phyloP scores from a whole-genome alignment of 306 rosid genomes.

The Lathyrus oleraceus region DNA sequence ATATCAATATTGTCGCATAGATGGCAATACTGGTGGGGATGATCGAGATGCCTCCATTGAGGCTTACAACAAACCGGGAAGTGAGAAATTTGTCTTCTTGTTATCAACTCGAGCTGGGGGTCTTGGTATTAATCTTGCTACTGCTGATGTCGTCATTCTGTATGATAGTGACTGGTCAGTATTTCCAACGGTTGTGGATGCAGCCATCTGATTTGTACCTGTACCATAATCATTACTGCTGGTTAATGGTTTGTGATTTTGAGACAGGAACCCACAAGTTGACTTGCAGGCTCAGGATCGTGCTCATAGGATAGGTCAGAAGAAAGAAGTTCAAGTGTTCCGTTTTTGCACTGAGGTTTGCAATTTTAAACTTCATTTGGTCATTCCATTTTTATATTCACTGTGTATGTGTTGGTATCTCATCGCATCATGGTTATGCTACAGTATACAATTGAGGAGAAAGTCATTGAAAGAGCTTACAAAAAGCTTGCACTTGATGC shows the following conservation, averaged over 20 bases:
- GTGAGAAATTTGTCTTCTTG: constrained; percentile 94
- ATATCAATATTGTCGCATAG: constrained; percentile 92
- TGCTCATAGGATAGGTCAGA: constrained; percentile 99
- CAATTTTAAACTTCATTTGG: constrained; percentile 1
- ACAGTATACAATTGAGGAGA: constrained; percentile 96
- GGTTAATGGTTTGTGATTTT: constrained; percentile 36
- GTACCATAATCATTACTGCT: constrained; percentile 4
- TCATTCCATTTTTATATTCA: constrained; percentile 9
- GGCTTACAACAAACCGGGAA: constrained; percentile 89
- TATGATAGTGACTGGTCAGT: constrained; percentile 97
- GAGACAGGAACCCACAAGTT: constrained; percentile 95
- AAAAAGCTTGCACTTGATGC: constrained; percentile 99
- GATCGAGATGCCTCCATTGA: constrained; percentile 99
- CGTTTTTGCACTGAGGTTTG: constrained; percentile 96
- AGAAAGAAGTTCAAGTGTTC: constrained; percentile 99
- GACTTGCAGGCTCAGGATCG: constrained; percentile 99
- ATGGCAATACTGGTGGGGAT: constrained; percentile 98
- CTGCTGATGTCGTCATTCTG: constrained; percentile 96
- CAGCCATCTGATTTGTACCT: constrained; percentile 16
- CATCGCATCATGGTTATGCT: constrained; percentile 19
- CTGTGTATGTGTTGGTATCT: constrained; percentile 15
- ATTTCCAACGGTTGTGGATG: constrained; percentile 22
- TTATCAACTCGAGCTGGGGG: constrained; percentile 97
- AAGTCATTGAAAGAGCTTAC: constrained; percentile 98
- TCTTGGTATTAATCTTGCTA: constrained; percentile 98